phyloP scores from a whole-genome alignment of 116 monocot species.

The Dioscorea cayenensis region DNA sequence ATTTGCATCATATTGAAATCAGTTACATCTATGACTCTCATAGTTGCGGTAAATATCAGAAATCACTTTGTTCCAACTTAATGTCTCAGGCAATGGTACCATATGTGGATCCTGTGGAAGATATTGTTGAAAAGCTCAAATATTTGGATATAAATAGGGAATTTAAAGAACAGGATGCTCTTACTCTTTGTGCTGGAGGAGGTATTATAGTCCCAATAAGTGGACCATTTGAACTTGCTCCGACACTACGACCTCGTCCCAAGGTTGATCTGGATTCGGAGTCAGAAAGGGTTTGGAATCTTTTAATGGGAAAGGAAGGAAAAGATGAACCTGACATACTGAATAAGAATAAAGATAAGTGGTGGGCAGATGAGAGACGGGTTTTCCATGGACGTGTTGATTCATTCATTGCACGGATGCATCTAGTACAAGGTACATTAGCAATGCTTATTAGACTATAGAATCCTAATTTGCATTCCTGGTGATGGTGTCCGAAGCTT shows the following conservation, averaged over 20 bases:
- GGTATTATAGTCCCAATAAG: conserved; percentile 21
- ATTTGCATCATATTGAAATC: background rate
- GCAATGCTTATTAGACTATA: background rate
- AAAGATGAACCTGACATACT: conserved; percentile 8
- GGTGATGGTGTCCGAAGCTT: background rate
- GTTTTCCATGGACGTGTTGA: conserved; percentile 22
- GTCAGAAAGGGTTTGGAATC: conserved; percentile 23
- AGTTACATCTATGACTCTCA: background rate
- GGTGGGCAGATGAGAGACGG: conserved; percentile 28
- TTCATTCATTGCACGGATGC: conserved; percentile 32
- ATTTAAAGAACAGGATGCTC: conserved; percentile 14
- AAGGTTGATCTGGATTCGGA: conserved; percentile 21
- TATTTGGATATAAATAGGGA: conserved; percentile 19
- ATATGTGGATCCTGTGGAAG: conserved; percentile 24
- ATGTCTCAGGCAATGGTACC: conserved; percentile 1
- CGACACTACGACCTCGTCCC: conserved; percentile 16
- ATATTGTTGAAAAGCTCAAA: conserved; percentile 25
- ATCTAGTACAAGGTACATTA: conserved; percentile 31
- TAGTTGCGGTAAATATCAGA: background rate
- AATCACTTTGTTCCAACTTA: background rate
- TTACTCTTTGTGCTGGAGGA: conserved; percentile 31
- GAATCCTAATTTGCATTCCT: too few relatives aligned
- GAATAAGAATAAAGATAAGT: conserved; percentile 24
- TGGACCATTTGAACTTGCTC: conserved; percentile 6
- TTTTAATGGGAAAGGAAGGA: conserved; percentile 17